Evolutionary conservation across 2,329 filamentous ascomycete genomes (phyloP), one percentile per base, ranked within the genome.

Genomic region (Sarocladiaceae sp.): DNA sequence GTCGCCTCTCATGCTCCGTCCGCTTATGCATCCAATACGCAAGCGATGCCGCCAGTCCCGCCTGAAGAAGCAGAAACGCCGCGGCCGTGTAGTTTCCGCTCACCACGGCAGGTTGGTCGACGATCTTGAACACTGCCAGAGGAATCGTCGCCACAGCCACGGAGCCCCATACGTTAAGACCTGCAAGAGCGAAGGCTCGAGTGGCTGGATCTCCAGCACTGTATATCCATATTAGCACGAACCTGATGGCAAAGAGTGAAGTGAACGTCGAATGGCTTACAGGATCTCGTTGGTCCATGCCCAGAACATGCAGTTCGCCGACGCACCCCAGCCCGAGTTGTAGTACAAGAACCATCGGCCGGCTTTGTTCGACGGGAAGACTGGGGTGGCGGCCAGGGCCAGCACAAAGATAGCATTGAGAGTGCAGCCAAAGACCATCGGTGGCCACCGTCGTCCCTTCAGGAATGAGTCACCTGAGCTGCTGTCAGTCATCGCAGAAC

Each of bases 301-400:
- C 49, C 49, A 51, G 18, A 51, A 51, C 49, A 51, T 51, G 33
- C 29, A 51, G 22, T 51, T 51, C 12, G 29, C 37, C 11, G 49
- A 31, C n/a, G 35, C 29, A 4, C 49, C 35, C 15, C 35, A 51
- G 11, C 49, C 49, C 8, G 49, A 33, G 22, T 37, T 31, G 23
- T 51, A 51, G 35, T 51, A 51, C 11, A 51, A 35, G 18, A 51
- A 20, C 49, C 49, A 51, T n/a, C 49, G 33, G 15, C 49, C 49
- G 15, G 35, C 49, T 6, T 35, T 31, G n/a, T 51, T 40, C 2
- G 12, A 7, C 5, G 49, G 49, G n/a, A 51, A 51, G 3, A 51
- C 49, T 3, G 49, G 29, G 5, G 49, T 51, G 22, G 17, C 26
- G 2, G 33, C 49, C 15, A 51, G 49, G 11, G 29, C 37, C 4